Conservation (phyloP, 2,329 filamentous ascomycete species). For the Fusarium continuum region DNA sequence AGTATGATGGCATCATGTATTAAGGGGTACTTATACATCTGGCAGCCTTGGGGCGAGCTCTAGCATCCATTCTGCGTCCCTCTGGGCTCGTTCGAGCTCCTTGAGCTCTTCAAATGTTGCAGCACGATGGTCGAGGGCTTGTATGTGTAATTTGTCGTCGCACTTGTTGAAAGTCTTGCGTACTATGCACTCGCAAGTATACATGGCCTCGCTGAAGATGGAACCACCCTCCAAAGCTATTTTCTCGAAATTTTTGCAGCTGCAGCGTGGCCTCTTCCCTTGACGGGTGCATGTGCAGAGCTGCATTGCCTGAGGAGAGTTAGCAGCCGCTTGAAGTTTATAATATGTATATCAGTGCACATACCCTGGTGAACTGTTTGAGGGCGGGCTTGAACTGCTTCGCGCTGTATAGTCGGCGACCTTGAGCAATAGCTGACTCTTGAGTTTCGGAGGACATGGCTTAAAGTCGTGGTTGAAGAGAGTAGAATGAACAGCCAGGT, state of each 20-base stretch:
- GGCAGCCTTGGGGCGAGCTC: slow-evolving; percentile 53
- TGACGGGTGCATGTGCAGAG: slow-evolving; percentile 48
- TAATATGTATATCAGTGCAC: not conserved
- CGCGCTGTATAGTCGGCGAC: slow-evolving; percentile 47
- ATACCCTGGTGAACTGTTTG: slow-evolving; percentile 50
- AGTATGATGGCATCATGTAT: not conserved
- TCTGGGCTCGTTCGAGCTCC: slow-evolving; percentile 50
- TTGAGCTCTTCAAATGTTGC: slow-evolving; percentile 52
- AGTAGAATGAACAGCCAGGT: not conserved
- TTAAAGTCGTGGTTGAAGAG: not conserved
- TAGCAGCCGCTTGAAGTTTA: not conserved
- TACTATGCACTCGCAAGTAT: slow-evolving; percentile 50
- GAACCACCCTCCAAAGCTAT: slow-evolving; percentile 47
- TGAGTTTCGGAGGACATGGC: slow-evolving; percentile 35
- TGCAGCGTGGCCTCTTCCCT: slow-evolving; percentile 50
- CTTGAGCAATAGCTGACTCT: slow-evolving; percentile 47
- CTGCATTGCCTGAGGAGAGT: slow-evolving; percentile 48
- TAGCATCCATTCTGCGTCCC: slow-evolving; percentile 55
- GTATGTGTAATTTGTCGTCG: slow-evolving; percentile 49
- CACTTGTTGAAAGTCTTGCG: slow-evolving; percentile 53
- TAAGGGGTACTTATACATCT: slow-evolving; percentile 46
- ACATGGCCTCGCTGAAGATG: slow-evolving; percentile 55
- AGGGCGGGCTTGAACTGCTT: slow-evolving; percentile 50
- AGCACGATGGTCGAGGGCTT: slow-evolving; percentile 54
- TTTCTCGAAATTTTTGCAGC: slow-evolving; percentile 52